phyloP scores from a whole-genome alignment of 495 filamentous ascomycete species.

The Aspergillus leporis region DNA sequence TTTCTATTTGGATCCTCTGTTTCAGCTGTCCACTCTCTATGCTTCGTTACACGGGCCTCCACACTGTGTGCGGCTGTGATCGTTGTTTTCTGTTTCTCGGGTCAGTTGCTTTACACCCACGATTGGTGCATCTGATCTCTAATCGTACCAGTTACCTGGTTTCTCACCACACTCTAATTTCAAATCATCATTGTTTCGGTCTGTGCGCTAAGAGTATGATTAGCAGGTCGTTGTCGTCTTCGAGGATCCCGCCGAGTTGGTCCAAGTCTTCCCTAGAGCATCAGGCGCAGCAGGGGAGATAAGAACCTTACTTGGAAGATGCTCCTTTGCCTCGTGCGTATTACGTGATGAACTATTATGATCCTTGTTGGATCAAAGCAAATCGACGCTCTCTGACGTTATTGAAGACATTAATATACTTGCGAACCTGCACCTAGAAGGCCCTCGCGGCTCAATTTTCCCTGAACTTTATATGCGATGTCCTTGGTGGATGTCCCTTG shows the following conservation, averaged over 20 bases:
- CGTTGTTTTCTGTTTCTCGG: conserved; percentile 17
- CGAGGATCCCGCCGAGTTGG: conserved; percentile 9
- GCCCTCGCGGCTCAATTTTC: conserved; percentile 9
- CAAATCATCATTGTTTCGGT: not conserved
- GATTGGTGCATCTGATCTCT: conserved; percentile 7
- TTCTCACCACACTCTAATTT: not conserved
- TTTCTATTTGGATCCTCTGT: not conserved
- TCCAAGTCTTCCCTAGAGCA: conserved; percentile 8
- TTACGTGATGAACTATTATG: not conserved
- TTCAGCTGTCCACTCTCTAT: not conserved
- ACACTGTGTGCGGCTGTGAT: conserved; percentile 17
- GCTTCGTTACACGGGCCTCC: conserved; percentile 1
- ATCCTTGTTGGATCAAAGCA: not conserved
- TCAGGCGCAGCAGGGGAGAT: conserved; percentile 8
- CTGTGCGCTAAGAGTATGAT: conserved; percentile 10
- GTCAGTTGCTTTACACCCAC: not conserved
- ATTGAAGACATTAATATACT: conserved; percentile 12
- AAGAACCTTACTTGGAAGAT: conserved; percentile 18
- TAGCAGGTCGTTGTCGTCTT: conserved; percentile 11
- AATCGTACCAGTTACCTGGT: conserved; percentile 2
- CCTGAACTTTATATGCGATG: conserved; percentile 37
- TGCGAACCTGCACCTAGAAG: conserved; percentile 15
- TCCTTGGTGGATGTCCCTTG: conserved; percentile 43
- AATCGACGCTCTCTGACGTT: conserved; percentile 13
- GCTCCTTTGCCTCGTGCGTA: conserved; percentile 20